These are phyloP conservation scores for Adansonia rubrostipa DNA, from an alignment of 441 rosid species.

Conservation along the genomic window DNA sequence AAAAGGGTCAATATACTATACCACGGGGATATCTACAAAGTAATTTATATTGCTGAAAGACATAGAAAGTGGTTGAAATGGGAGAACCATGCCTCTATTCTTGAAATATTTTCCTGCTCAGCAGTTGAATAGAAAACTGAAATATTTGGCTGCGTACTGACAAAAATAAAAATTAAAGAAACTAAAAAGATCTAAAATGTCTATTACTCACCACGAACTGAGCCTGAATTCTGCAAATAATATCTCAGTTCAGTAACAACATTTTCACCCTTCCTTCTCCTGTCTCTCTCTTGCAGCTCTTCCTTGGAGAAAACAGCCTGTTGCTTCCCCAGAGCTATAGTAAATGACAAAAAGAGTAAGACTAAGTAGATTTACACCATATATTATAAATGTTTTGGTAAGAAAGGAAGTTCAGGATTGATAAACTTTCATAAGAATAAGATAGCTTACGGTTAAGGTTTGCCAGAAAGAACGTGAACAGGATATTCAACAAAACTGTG, in stretches of 20 bases:
- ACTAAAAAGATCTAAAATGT: constrained; percentile 20
- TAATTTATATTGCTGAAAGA: constrained; percentile 84
- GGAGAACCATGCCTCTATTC: constrained; percentile 95
- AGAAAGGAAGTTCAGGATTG: constrained; percentile 16
- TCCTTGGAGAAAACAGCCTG: constrained; percentile 87
- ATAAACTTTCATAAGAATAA: constrained; percentile 18
- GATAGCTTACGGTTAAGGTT: constrained; percentile 79
- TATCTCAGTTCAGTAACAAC: constrained; percentile 78
- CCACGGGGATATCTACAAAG: constrained; percentile 84
- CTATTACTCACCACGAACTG: constrained; percentile 60
- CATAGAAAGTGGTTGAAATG: constrained; percentile 91
- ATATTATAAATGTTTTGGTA: neutral
- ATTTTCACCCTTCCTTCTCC: constrained; percentile 80
- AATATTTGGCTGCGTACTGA: constrained; percentile 5
- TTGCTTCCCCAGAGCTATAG: constrained; percentile 74
- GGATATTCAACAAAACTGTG: constrained; percentile 66
- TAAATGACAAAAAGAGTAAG: constrained; percentile 29
- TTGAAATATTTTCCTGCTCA: constrained; percentile 79
- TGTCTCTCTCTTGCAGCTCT: constrained; percentile 85
- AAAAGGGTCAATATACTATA: constrained; percentile 37
- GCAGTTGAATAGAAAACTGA: constrained; percentile 29
- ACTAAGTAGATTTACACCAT: constrained; percentile 4
- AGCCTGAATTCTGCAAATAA: constrained; percentile 79
- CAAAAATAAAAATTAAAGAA: constrained; percentile 12
- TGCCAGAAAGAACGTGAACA: constrained; percentile 77